phyloP scores from a whole-genome alignment of 371 early-diverging fungal species.

The Cladochytrium tenue region DNA sequence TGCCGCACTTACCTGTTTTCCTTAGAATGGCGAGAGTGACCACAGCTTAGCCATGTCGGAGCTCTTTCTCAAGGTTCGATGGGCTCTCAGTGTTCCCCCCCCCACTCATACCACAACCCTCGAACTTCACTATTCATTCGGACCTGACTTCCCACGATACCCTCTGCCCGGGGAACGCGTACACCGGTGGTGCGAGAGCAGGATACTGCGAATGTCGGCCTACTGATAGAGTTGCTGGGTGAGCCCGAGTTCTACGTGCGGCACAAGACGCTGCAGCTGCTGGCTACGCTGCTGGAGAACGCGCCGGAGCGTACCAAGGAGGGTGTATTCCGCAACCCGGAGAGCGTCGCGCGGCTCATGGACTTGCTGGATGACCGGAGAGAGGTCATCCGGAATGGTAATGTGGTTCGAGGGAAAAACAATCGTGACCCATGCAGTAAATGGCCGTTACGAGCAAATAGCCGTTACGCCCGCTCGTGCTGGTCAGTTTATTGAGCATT shows the following conservation, averaged over 20 bases:
- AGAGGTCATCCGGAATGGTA: constrained; percentile 94
- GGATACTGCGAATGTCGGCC: constrained; percentile 74
- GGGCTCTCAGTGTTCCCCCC: background rate
- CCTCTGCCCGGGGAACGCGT: background rate
- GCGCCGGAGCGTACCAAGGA: constrained; percentile 74
- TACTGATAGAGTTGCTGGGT: constrained; percentile 81
- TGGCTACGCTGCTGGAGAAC: constrained; percentile 72
- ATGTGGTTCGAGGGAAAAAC: too few species aligned
- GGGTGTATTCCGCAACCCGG: constrained; percentile 82
- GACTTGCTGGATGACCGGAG: constrained; percentile 88
- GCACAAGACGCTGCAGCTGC: constrained; percentile 81
- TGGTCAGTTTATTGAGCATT: too few species aligned
- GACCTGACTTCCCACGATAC: background rate
- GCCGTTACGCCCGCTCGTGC: too few species aligned
- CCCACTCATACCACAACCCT: background rate
- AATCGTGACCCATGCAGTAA: too few species aligned
- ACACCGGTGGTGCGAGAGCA: too few species aligned
- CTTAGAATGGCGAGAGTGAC: constrained; percentile 19
- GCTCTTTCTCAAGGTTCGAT: constrained; percentile 13
- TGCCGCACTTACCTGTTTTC: background rate
- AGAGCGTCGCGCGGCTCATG: constrained; percentile 87
- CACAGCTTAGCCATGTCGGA: constrained; percentile 43
- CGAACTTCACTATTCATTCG: background rate
- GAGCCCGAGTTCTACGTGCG: constrained; percentile 92
- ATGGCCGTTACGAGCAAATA: too few species aligned